A percentile compares a stretch with the other conserved stretches of the same genome.
Evolutionary conservation across 2,329 filamentous ascomycete species (phyloP).

Genomic region (Blumeria hordei): DNA sequence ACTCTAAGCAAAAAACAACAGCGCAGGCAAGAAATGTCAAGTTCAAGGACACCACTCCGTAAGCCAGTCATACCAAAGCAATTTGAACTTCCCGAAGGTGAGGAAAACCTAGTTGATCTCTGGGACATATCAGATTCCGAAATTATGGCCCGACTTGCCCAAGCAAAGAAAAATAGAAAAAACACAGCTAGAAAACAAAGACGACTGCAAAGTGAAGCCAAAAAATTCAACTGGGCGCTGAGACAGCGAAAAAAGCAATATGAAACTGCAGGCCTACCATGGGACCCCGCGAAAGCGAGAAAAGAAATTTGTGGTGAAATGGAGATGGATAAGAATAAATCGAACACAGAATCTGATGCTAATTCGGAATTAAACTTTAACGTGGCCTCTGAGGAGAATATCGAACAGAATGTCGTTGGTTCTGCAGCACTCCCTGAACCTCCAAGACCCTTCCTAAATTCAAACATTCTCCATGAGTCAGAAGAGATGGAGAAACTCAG

Average conservation of each 20-base stretch:
- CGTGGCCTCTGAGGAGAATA: too few species aligned
- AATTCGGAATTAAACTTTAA: too few species aligned
- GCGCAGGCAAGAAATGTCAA: conserved; percentile 6
- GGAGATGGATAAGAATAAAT: conserved; percentile 1
- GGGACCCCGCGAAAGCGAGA: conserved; percentile 9
- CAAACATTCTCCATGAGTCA: not conserved
- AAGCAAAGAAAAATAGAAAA: conserved; percentile 7
- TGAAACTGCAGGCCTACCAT: conserved; percentile 7
- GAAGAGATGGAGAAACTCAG: not conserved
- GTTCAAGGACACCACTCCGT: conserved; percentile 7
- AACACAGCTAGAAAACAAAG: conserved; percentile 6
- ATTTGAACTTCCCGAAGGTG: conserved; percentile 11
- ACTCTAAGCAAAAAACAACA: conserved; percentile 9
- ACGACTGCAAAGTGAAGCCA: conserved; percentile 8
- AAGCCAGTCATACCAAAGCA: conserved; percentile 12
- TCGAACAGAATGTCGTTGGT: too few species aligned
- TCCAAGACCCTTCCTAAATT: not conserved
- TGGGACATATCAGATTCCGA: conserved; percentile 16
- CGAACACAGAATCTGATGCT: not conserved
- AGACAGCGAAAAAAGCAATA: conserved; percentile 10
- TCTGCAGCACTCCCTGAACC: too few species aligned
- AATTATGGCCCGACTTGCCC: conserved; percentile 9
- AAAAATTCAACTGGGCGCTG: conserved; percentile 12
- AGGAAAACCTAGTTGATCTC: conserved; percentile 14
- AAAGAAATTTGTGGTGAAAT: conserved; percentile 7